These are phyloP conservation scores for Tinospora cordifolia DNA, from an alignment of 164 flowering plant genomes.

Conservation along the genomic window DNA sequence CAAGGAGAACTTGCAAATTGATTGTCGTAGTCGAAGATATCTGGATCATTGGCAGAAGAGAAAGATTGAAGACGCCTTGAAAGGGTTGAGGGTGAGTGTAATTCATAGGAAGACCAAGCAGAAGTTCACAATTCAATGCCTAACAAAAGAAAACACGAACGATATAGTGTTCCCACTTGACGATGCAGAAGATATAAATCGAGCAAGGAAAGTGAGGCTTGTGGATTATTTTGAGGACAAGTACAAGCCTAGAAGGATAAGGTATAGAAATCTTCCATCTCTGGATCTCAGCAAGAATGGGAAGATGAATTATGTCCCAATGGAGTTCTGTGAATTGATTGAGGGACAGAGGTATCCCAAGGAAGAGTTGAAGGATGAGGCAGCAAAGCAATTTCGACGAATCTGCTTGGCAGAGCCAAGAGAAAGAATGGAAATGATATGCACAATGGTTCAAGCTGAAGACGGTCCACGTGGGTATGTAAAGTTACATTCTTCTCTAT, in stretches of 20 bases:
- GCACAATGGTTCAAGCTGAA: conserved; percentile 28
- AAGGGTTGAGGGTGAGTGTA: conserved; percentile 48
- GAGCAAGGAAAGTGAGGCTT: conserved; percentile 22
- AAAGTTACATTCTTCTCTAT: not conserved
- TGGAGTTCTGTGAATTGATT: conserved; percentile 64
- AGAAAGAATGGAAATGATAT: conserved; percentile 33
- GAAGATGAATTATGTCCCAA: conserved; percentile 47
- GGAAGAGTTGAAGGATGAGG: conserved; percentile 30
- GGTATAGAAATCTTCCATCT: conserved; percentile 45
- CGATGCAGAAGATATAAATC: conserved; percentile 27
- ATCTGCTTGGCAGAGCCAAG: conserved; percentile 31
- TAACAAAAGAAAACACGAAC: conserved; percentile 26
- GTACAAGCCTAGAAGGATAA: conserved; percentile 35
- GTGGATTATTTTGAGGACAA: conserved; percentile 44
- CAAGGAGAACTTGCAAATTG: conserved; percentile 23
- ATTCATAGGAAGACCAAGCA: conserved; percentile 56
- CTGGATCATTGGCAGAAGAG: not conserved
- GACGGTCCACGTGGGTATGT: conserved; percentile 73
- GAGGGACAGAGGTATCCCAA: conserved; percentile 67
- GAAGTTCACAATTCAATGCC: conserved; percentile 39
- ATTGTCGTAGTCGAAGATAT: not conserved
- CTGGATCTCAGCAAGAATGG: conserved; percentile 47
- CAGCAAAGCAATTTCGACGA: conserved; percentile 23
- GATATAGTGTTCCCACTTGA: conserved; percentile 19
- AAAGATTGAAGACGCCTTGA: conserved; percentile 29